These are phyloP conservation scores for Hepatocystis sp. DNA, from an alignment of 169 alveolate genomes.

Conservation along the genomic window DNA sequence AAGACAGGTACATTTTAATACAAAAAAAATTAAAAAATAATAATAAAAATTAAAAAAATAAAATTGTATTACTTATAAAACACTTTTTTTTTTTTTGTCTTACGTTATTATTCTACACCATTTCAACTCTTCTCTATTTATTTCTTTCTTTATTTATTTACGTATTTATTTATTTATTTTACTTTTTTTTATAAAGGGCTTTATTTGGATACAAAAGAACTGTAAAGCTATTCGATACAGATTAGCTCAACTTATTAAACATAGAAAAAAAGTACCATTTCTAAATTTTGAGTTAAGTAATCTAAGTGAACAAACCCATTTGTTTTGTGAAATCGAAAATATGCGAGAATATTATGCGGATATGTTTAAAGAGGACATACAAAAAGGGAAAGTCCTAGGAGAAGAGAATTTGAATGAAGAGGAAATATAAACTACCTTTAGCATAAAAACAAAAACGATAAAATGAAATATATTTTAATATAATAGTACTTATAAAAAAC, in stretches of 20 bases:
- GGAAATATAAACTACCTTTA: not conserved
- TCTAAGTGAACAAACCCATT: conserved; percentile 67
- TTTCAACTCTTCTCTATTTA: too few relatives aligned
- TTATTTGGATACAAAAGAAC: conserved; percentile 58
- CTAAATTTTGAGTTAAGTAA: conserved; percentile 55
- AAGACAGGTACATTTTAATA: conserved; percentile 22
- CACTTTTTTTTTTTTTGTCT: too few relatives aligned
- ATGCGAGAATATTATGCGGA: conserved; percentile 61
- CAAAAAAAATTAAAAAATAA: not conserved
- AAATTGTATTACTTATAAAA: too few relatives aligned
- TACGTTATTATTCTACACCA: too few relatives aligned
- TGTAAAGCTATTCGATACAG: conserved; percentile 58
- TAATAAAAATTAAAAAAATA: too few relatives aligned
- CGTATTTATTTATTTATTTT: not conserved
- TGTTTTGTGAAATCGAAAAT: conserved; percentile 70
- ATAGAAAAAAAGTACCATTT: conserved; percentile 63
- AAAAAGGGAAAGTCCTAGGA: not conserved
- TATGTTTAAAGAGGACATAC: conserved; percentile 62
- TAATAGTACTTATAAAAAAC: too few relatives aligned
- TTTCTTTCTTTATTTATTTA: too few relatives aligned
- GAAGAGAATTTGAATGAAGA: conserved; percentile 5
- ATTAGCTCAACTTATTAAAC: conserved; percentile 60
- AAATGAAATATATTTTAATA: conserved; percentile 7
- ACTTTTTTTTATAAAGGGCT: conserved; percentile 33
- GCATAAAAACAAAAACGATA: not conserved